Percentiles rank a stretch among this genome's conserved stretches.
Evolutionary conservation across 345 rosid species (phyloP).

Genomic region (Salix viminalis): DNA sequence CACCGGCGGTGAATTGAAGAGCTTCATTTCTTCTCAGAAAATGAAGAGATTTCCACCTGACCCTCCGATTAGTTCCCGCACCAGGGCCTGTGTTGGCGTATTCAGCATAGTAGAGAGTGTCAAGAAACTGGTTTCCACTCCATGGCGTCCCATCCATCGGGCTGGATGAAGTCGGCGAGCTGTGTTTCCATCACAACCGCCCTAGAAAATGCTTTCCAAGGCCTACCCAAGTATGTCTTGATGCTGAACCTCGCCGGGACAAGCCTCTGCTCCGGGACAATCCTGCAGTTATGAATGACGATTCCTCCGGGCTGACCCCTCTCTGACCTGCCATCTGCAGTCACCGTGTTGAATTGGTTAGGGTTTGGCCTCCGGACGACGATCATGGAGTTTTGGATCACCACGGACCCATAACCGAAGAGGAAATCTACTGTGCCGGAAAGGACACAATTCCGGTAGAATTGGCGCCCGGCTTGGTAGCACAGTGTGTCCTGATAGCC

Average conservation of each 20-base stretch:
- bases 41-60: constrained; percentile 52
- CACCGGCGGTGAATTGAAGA: constrained; percentile 32
- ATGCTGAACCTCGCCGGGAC: constrained; percentile 26
- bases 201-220: constrained; percentile 61
- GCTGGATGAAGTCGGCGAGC: constrained; percentile 57
- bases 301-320: constrained; percentile 32
- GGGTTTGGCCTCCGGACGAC: constrained; percentile 22
- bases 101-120: constrained; percentile 50
- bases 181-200: constrained; percentile 54
- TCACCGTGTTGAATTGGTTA: constrained; percentile 51
- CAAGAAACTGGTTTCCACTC: constrained; percentile 30
- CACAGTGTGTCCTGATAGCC: constrained; percentile 22
- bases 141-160: constrained; percentile 58
- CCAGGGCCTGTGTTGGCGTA: constrained; percentile 66
- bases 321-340: constrained; percentile 49
- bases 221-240: constrained; percentile 64
- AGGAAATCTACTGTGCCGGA: constrained; percentile 29
- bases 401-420: constrained; percentile 24
- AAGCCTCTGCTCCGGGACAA: constrained; percentile 62
- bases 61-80: constrained; percentile 39
- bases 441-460: constrained; percentile 27
- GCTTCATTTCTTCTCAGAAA: constrained; percentile 32
- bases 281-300: constrained; percentile 69
- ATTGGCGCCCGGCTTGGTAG: constrained; percentile 21
- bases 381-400: constrained; percentile 27